Conservation (phyloP, 352 stramenopile genomes). For the Pythium grandisporangium region DNA sequence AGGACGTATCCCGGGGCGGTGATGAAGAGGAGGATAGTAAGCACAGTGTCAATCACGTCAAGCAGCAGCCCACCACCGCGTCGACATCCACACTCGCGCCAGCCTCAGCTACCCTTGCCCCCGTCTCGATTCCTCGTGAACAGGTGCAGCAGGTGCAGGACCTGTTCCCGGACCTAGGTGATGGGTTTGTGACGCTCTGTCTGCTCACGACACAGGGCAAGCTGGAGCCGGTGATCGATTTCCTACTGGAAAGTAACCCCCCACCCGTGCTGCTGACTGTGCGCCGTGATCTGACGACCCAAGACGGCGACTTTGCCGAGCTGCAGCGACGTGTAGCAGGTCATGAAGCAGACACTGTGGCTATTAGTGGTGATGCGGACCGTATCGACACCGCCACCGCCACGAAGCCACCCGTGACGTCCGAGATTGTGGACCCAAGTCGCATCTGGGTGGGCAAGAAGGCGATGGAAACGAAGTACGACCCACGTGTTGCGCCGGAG, state of each 20-base stretch:
- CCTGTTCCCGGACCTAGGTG: constrained; percentile 27
- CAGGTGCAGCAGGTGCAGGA: constrained; percentile 22
- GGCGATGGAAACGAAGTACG: constrained; percentile 20
- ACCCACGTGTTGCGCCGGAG: constrained; percentile 18
- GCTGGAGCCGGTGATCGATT: constrained; percentile 28
- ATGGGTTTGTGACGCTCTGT: constrained; percentile 25
- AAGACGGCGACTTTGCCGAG: constrained; percentile 8
- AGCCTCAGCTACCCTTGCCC: background rate
- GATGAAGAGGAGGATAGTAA: constrained; percentile 1
- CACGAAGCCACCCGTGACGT: constrained; percentile 3
- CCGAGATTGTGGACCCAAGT: constrained; percentile 14
- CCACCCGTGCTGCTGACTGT: constrained; percentile 8
- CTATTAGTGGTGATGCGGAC: too few species aligned
- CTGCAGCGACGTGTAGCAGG: constrained; percentile 8
- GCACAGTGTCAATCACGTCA: constrained; percentile 5
- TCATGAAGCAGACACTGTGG: constrained; percentile 8
- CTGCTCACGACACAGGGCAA: constrained; percentile 16
- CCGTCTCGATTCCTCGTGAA: background rate
- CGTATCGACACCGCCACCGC: background rate
- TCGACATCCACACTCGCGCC: background rate
- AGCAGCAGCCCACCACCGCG: background rate
- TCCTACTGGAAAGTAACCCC: constrained; percentile 21
- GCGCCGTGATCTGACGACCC: constrained; percentile 5
- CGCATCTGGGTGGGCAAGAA: constrained; percentile 30
- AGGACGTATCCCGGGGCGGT: too few species aligned